These are phyloP conservation scores for Suillus hirtellus DNA, from an alignment of 768 basidiomycete genomes.

Conservation along the genomic window DNA sequence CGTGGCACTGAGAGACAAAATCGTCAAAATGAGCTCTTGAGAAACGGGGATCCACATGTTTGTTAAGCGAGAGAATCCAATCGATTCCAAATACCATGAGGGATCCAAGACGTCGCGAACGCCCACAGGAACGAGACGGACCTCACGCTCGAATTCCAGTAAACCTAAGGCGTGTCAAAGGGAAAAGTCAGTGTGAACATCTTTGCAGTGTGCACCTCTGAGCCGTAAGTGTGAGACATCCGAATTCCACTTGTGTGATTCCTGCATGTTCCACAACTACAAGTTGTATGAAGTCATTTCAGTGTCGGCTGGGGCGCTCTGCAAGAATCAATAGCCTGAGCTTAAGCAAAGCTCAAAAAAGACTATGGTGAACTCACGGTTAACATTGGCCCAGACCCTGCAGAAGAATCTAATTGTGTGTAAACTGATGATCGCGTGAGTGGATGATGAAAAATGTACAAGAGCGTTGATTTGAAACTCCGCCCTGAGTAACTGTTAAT, in stretches of 20 bases:
- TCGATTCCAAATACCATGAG: background rate
- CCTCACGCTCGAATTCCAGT: background rate
- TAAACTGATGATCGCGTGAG: background rate
- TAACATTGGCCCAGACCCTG: background rate
- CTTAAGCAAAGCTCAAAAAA: background rate
- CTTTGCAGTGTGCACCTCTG: background rate
- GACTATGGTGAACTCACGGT: background rate
- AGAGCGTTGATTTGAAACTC: conserved; percentile 4
- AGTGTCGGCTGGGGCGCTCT: background rate
- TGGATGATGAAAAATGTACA: background rate
- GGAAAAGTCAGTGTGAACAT: background rate
- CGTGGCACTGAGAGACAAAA: background rate
- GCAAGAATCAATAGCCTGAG: background rate
- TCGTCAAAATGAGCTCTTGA: background rate
- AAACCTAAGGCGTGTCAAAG: background rate
- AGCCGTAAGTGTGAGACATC: background rate
- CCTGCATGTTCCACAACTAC: background rate
- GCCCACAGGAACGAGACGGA: background rate
- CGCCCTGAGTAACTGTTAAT: conserved; percentile 1
- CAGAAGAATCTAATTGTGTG: background rate
- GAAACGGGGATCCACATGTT: background rate
- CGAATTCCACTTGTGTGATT: background rate
- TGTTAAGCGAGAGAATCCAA: background rate
- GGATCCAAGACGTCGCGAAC: background rate
- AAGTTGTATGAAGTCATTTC: background rate